phyloP scores from a whole-genome alignment of 306 rosid species.

The Betula pendula region DNA sequence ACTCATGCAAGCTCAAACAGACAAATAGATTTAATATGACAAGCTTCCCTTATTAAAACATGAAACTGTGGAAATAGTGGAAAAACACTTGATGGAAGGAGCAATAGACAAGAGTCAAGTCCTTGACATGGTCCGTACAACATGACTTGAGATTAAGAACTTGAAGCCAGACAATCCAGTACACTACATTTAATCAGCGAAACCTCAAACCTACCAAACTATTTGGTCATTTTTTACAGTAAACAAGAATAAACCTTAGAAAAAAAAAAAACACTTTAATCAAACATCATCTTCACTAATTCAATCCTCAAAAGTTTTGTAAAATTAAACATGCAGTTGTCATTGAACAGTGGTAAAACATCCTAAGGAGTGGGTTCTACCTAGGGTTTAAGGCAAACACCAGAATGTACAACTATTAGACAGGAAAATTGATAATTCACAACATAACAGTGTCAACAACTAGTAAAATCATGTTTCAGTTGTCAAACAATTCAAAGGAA shows the following conservation, averaged over 20 bases:
- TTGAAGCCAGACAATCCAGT: background rate
- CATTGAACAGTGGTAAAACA: background rate
- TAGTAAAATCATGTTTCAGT: background rate
- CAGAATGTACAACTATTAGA: background rate
- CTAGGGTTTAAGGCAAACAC: background rate
- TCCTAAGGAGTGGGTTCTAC: background rate
- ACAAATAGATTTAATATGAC: background rate
- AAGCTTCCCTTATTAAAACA: background rate
- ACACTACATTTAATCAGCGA: background rate
- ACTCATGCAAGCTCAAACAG: background rate
- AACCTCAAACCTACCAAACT: background rate
- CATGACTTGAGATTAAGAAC: background rate
- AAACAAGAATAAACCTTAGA: no score
- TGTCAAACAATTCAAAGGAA: background rate
- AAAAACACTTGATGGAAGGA: background rate
- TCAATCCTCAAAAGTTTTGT: background rate
- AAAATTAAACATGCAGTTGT: background rate
- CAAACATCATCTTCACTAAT: background rate
- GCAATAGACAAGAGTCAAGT: background rate
- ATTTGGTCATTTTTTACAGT: no score
- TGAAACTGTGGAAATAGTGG: background rate
- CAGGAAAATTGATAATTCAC: background rate
- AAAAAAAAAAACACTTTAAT: background rate
- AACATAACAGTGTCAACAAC: background rate
- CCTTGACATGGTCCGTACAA: background rate